These are phyloP conservation scores for Notholithocarpus densiflorus DNA, from an alignment of 306 rosid genomes.

Conservation along the genomic window DNA sequence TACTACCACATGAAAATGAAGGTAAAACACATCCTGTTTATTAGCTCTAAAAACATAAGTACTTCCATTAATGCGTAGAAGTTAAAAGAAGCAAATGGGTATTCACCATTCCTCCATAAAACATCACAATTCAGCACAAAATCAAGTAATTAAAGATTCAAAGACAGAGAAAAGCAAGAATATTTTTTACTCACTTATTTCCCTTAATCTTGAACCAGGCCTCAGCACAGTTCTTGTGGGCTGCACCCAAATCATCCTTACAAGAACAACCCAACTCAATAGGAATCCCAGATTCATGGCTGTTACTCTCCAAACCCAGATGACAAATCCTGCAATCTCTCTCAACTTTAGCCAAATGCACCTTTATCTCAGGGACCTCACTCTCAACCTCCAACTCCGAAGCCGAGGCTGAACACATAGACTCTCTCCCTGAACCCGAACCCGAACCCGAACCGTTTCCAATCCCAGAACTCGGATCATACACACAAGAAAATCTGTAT, in stretches of 20 bases:
- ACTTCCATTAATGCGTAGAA: neutral
- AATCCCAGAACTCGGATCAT: constrained; percentile 49
- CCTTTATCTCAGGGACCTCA: constrained; percentile 69
- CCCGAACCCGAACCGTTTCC: constrained; percentile 31
- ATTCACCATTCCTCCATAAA: neutral
- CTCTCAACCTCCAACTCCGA: constrained; percentile 51
- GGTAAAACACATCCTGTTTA: neutral
- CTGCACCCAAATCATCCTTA: constrained; percentile 87
- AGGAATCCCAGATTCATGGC: constrained; percentile 80
- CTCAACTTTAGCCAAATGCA: constrained; percentile 78
- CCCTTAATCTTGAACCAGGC: constrained; percentile 97
- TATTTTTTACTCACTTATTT: constrained; percentile 58
- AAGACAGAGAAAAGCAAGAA: constrained; percentile 11
- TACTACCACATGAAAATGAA: neutral
- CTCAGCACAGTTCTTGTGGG: constrained; percentile 91
- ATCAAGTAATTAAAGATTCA: constrained; percentile 8
- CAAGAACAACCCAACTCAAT: constrained; percentile 95
- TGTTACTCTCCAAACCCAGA: constrained; percentile 92
- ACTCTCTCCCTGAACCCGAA: constrained; percentile 25
- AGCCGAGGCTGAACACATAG: constrained; percentile 41
- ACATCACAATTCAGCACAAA: neutral
- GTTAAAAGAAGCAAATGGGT: neutral
- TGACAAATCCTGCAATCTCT: constrained; percentile 96
- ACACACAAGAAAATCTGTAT: constrained; percentile 54
- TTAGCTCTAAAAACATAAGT: neutral